Evolutionary conservation across 352 stramenopile species (phyloP), one percentile per base, ranked within the genome.

Genomic region (Saprolegnia diclina): DNA sequence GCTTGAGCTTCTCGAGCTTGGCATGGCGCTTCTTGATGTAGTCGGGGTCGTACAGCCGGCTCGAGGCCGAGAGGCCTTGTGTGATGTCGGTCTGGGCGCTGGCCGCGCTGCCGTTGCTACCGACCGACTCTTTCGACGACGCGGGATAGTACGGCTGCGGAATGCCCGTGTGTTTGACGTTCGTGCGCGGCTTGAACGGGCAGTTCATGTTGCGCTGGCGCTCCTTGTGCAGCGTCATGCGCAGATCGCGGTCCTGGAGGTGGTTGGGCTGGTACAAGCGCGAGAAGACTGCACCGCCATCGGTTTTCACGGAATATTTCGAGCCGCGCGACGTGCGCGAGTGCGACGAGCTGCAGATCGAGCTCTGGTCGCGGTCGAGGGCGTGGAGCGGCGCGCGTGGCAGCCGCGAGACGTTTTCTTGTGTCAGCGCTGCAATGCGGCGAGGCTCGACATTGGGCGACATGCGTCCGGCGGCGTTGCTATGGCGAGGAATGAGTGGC

Each of bases 201-300:
- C 66, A 63, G 46, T 83, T 78, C 13, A 91, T 66, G 63, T 71
- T 79, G n/a, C 91, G 80, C 42, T 88, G 81, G 4, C 85, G 81
- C 50, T 91, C 50, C 37, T 69, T 59, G 38, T 69, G 45, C 53
- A 69, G 44, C 16, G 48, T 29, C 63, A 69, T 69, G 46, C 63
- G 63, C 21, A 69, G n/a, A 18, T 92, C 85, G 29, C 83, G 81
- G 35, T 78, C 85, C 77, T 91, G 90, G 74, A 90, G 83, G 67
- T 85, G 90, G 69, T 94, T 82, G n/a, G 85, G 74, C 69, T 94
- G 83, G 63, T 94, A 94, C 64, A 94, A 71, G 11, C 85, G 76
- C 32, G 83, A 91, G 67, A 94, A 94, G 38, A 94, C 85, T 11
- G 83, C 80, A 46, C 85, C 85, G 44, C 83, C 85, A 66, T 92